Percentiles rank a stretch among this genome's conserved stretches.
Evolutionary conservation across 805 yeast genomes (phyloP).

Genomic region (Ascoidea rubescens): DNA sequence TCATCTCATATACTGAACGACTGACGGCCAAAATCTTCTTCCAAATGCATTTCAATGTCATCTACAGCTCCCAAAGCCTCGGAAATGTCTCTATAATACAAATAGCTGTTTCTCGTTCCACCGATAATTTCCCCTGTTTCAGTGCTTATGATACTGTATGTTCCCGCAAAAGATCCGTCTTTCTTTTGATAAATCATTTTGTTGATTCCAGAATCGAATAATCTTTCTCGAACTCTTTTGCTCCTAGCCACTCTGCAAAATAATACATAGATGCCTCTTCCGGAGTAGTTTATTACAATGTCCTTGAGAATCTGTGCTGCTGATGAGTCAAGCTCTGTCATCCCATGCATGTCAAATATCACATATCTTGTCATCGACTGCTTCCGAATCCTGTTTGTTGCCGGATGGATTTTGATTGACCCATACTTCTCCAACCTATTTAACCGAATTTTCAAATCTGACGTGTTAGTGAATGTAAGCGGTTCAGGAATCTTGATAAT

Average conservation of each 20-base stretch:
- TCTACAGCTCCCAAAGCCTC: neutral
- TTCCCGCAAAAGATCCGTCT: neutral
- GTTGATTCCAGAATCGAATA: neutral
- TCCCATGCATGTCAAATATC: conserved; percentile 70
- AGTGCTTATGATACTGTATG: neutral
- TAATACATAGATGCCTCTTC: conserved; percentile 39
- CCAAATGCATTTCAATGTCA: neutral
- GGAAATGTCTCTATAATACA: neutral
- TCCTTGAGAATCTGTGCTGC: conserved; percentile 63
- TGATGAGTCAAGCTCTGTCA: conserved; percentile 67
- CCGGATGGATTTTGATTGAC: conserved; percentile 63
- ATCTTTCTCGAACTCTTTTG: conserved; percentile 17
- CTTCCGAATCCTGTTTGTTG: conserved; percentile 37
- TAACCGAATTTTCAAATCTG: conserved; percentile 56
- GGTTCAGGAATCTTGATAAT: conserved; percentile 82
- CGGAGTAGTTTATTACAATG: conserved; percentile 41
- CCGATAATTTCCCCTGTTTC: too few relatives aligned
- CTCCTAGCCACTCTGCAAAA: conserved; percentile 46
- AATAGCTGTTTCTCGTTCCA: too few relatives aligned
- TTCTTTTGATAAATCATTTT: too few relatives aligned
- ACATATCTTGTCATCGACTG: conserved; percentile 37
- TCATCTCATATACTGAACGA: too few relatives aligned
- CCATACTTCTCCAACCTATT: conserved; percentile 67
- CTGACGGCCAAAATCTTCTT: too few relatives aligned
- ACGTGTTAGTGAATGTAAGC: conserved; percentile 73